Evolutionary conservation across 305 asterid genomes (phyloP), one percentile per base, ranked within the genome.

Genomic region (Fraxinus nigra): DNA sequence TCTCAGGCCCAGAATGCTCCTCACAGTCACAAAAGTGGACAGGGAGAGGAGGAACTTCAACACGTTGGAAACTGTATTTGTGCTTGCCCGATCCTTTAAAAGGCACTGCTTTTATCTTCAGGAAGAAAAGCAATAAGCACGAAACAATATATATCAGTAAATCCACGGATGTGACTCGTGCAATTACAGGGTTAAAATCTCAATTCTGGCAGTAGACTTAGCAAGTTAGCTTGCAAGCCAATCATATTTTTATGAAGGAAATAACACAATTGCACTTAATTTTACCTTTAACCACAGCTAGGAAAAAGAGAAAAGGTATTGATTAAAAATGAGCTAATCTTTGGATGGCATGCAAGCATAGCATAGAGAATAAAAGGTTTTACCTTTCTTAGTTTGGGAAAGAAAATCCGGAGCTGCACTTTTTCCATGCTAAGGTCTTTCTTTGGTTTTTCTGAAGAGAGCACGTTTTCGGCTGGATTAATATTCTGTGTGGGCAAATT

Each of bases 11-110:
- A 86, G 81, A 90, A 87, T 95, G 99, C 86, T 93, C 96, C 81
- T 92, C 97, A 80, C 99, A 95, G 84, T 92, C 98, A 83, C 98
- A 94, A 79, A 95, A 91, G 86, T 94, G 90, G 69, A 35, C 78
- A 30, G 99, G 97, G 76, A 89, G 90, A 18, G 93, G 82, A 78
- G 97, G 97, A 87, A 89, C 87, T 79, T 90, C 92, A 85, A 94
- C 85, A 18, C 97, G 97, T 86, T 94, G 99, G 86, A 95, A 95
- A 85, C 98, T 95, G 90, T 95, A 95, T 85, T 95, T 95, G 90
- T 95, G 99, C 89, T 89, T 95, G 76, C 99, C 98, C 0, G 95
- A 81, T 80, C 99, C 99, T 84, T 89, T 94, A 33, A 91, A 81
- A 74, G 98, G 97, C 77, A 95, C 46, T 63, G 92, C 81, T 85